phyloP scores from a whole-genome alignment of 805 yeast genomes.

The Priceomyces carsonii region DNA sequence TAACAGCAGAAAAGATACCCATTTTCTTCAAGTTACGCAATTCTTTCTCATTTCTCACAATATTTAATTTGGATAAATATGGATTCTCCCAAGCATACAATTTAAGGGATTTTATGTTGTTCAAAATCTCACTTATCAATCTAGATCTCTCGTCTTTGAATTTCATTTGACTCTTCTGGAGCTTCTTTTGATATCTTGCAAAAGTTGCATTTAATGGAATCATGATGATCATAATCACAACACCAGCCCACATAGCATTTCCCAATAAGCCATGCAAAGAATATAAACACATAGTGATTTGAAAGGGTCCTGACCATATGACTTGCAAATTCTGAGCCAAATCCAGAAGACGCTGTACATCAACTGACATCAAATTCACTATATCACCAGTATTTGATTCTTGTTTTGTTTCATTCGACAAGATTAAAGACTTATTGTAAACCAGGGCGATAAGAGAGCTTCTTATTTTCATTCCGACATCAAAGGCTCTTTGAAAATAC shows the following conservation, averaged over 20 bases:
- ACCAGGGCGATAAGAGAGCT: conserved; percentile 67
- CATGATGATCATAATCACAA: conserved; percentile 70
- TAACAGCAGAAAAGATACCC: conserved; percentile 69
- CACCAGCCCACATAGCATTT: conserved; percentile 96
- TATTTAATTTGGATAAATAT: conserved; percentile 66
- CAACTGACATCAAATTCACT: conserved; percentile 93
- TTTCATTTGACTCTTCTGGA: conserved; percentile 86
- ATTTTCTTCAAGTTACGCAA: conserved; percentile 71
- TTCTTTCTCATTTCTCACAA: conserved; percentile 88
- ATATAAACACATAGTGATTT: conserved; percentile 70
- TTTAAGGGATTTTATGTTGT: conserved; percentile 89
- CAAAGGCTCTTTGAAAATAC: conserved; percentile 73
- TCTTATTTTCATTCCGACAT: conserved; percentile 74
- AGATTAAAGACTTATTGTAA: conserved; percentile 64
- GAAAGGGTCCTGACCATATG: conserved; percentile 93
- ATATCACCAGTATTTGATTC: conserved; percentile 86
- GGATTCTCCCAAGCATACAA: conserved; percentile 96
- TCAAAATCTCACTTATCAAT: conserved; percentile 81
- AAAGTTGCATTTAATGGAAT: conserved; percentile 76
- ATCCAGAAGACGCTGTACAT: conserved; percentile 85
- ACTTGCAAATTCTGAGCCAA: conserved; percentile 75
- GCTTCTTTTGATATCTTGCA: conserved; percentile 63
- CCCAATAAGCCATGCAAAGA: conserved; percentile 77
- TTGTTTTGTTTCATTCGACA: conserved; percentile 72
- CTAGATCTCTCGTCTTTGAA: conserved; percentile 92